Evolutionary conservation across 352 stramenopile genomes (phyloP).

Genomic region (Elongisporangium prolatum): DNA sequence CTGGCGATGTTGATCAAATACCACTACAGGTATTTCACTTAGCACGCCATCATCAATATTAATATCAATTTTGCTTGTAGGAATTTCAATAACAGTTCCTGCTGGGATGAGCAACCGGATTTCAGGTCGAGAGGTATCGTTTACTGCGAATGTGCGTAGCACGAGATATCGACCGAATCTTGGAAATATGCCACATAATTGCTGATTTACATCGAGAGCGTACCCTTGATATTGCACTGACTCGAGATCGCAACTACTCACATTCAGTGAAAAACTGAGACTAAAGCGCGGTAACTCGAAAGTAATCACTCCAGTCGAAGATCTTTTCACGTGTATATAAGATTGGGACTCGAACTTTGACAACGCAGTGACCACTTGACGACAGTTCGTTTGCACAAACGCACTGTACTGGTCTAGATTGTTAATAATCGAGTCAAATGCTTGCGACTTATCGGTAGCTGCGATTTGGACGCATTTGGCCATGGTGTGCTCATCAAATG

Average conservation of each 20-base stretch:
- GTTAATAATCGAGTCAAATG: background rate
- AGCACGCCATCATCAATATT: conserved; percentile 2
- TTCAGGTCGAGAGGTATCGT: conserved; percentile 10
- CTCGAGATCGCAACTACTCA: conserved; percentile 3
- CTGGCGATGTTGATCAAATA: conserved; percentile 30
- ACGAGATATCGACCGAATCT: conserved; percentile 37
- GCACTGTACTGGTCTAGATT: background rate
- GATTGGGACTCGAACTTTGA: no score
- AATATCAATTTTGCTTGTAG: conserved; percentile 6
- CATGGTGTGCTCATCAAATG: background rate
- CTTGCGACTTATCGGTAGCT: background rate
- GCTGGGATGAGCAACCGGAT: conserved; percentile 28
- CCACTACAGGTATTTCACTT: conserved; percentile 12
- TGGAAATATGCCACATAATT: conserved; percentile 31
- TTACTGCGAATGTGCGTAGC: conserved; percentile 3
- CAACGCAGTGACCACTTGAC: conserved; percentile 8
- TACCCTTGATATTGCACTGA: conserved; percentile 40
- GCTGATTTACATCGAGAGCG: conserved; percentile 25
- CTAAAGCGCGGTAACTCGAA: conserved; percentile 40
- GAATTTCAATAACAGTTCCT: conserved; percentile 15
- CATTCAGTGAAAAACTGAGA: conserved; percentile 26
- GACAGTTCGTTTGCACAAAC: background rate
- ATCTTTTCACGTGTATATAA: conserved; percentile 25
- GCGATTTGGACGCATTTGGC: background rate
- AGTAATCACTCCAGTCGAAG: conserved; percentile 12